A percentile compares a stretch with the other conserved stretches of the same genome.
Conservation (phyloP, 345 rosid species). For the Citrus medica region DNA sequence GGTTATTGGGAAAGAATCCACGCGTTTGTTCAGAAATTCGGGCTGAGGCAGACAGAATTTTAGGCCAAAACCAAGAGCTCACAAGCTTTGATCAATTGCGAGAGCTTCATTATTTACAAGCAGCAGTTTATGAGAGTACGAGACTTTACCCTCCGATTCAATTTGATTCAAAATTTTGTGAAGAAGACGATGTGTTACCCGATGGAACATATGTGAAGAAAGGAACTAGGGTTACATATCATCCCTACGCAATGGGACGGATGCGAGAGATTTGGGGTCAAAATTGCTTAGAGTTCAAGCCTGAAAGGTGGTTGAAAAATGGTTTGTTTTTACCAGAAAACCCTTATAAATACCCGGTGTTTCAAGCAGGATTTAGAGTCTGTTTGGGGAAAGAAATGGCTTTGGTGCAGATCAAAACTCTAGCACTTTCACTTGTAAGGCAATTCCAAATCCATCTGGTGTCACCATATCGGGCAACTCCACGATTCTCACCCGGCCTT, state of each 20-base stretch:
- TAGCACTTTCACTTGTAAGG: conserved; percentile 46
- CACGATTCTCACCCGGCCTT: conserved; percentile 49
- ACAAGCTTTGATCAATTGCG: conserved; percentile 32
- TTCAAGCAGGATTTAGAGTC: conserved; percentile 28
- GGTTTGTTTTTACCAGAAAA: conserved; percentile 44
- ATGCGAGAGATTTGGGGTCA: conserved; percentile 65
- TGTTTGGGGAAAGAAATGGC: conserved; percentile 88
- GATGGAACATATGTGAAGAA: conserved; percentile 50
- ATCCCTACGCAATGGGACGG: conserved; percentile 80
- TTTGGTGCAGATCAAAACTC: conserved; percentile 52
- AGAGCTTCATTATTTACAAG: conserved; percentile 43
- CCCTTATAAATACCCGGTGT: conserved; percentile 54
- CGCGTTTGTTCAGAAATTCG: conserved; percentile 23
- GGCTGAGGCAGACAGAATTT: conserved; percentile 33
- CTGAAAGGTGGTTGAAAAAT: conserved; percentile 65
- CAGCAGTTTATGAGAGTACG: conserved; percentile 46
- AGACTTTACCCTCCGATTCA: conserved; percentile 60
- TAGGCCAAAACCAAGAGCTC: conserved; percentile 25
- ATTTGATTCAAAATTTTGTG: conserved; percentile 53
- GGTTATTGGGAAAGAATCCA: conserved; percentile 44
- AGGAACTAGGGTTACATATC: conserved; percentile 78
- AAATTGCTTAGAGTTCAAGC: conserved; percentile 64
- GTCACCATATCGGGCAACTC: not conserved
- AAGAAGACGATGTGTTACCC: conserved; percentile 36
- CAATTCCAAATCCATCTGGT: conserved; percentile 31